These are phyloP conservation scores for Ensete ventricosum DNA, from an alignment of 176 grass and related monocot species.

Conservation along the genomic window DNA sequence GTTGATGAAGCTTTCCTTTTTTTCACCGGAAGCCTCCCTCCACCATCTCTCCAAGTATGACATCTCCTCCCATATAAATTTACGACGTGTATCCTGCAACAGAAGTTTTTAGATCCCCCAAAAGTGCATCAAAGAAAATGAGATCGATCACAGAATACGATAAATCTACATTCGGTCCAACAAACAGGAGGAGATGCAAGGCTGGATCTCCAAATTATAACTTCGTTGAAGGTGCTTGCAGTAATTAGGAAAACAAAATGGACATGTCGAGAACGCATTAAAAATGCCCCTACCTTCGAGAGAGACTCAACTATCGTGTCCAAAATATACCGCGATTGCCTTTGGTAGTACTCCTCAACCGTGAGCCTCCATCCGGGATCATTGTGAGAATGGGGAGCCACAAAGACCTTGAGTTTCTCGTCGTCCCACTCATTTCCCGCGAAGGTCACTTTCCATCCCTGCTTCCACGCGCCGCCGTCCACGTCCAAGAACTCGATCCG, in stretches of 20 bases:
- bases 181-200: background rate
- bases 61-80: constrained; percentile 99
- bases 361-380: constrained; percentile 91
- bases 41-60: constrained; percentile 99
- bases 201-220: background rate
- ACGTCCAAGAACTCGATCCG: constrained; percentile 73
- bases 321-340: constrained; percentile 79
- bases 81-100: constrained; percentile 61
- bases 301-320: constrained; percentile 86
- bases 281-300: constrained; percentile 51
- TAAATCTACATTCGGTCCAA: background rate
- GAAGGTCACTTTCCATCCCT: constrained; percentile 81
- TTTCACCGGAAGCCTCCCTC: constrained; percentile 67
- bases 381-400: constrained; percentile 94
- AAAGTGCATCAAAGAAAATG: background rate
- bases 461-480: constrained; percentile 93
- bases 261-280: background rate
- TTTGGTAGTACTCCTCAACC: constrained; percentile 88
- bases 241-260: background rate
- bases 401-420: constrained; percentile 96
- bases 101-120: background rate
- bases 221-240: background rate
- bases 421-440: constrained; percentile 62
- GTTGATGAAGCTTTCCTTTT: constrained; percentile 55
- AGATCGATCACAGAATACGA: background rate